Conservation (phyloP, 2,329 filamentous ascomycete species). For the Claviceps humidiphila region DNA sequence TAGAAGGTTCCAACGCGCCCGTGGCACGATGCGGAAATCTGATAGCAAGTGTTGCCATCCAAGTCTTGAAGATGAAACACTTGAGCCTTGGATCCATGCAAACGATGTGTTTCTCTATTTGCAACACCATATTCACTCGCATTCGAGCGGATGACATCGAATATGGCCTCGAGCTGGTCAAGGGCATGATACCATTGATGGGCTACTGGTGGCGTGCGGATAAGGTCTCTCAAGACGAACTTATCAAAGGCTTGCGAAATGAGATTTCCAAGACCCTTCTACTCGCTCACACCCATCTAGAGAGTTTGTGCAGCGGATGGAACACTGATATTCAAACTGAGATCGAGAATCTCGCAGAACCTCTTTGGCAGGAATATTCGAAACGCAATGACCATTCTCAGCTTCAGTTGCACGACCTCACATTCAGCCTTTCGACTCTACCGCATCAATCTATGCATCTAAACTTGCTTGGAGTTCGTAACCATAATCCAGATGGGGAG, state of each 20-base stretch:
- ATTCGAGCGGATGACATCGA: slow-evolving; percentile 55
- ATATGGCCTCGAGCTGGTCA: slow-evolving; percentile 46
- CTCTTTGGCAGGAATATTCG: slow-evolving; percentile 67
- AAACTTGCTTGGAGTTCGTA: slow-evolving; percentile 38
- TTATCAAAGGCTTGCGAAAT: slow-evolving; percentile 53
- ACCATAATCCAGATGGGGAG: slow-evolving; percentile 41
- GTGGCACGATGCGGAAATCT: slow-evolving; percentile 40
- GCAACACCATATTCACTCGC: slow-evolving; percentile 58
- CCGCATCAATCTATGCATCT: slow-evolving; percentile 32
- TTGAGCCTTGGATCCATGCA: slow-evolving; percentile 50
- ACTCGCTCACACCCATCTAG: slow-evolving; percentile 48
- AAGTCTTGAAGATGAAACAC: slow-evolving; percentile 46
- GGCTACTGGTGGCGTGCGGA: slow-evolving; percentile 67
- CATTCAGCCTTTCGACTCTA: slow-evolving; percentile 36
- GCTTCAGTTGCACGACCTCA: slow-evolving; percentile 66
- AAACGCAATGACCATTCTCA: slow-evolving; percentile 56
- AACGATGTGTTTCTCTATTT: slow-evolving; percentile 57
- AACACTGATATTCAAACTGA: slow-evolving; percentile 27
- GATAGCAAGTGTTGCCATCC: slow-evolving; percentile 42
- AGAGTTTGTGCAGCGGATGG: slow-evolving; percentile 37
- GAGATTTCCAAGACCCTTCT: slow-evolving; percentile 66
- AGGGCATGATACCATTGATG: slow-evolving; percentile 55
- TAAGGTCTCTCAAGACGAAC: slow-evolving; percentile 44
- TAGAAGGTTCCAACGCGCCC: slow-evolving; percentile 55
- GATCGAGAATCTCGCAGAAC: slow-evolving; percentile 54